A percentile compares a stretch with the other conserved stretches of the same genome.
Evolutionary conservation across 352 stramenopile genomes (phyloP).

Genomic region (Phytophthora vignae): DNA sequence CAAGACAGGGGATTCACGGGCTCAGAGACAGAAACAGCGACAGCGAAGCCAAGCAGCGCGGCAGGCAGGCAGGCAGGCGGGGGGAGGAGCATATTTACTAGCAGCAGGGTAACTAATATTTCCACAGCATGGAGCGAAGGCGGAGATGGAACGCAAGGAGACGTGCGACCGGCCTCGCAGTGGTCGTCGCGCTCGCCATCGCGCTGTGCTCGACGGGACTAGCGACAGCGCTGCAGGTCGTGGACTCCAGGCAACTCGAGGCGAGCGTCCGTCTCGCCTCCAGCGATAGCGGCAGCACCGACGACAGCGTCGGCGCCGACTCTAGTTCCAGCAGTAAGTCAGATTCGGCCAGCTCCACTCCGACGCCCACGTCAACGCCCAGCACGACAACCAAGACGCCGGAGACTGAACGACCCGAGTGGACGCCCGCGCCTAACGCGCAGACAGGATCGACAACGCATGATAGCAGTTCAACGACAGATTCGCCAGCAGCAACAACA

Average conservation of each 20-base stretch:
- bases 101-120: conserved; percentile 14
- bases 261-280: conserved; percentile 7
- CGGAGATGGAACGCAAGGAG: conserved; percentile 23
- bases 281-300: conserved; percentile 5
- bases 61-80: neutral
- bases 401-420: neutral
- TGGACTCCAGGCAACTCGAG: conserved; percentile 12
- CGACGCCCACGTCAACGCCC: conserved; percentile 10
- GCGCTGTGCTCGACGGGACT: conserved; percentile 15
- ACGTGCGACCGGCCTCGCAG: conserved; percentile 15
- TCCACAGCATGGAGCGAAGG: conserved; percentile 30
- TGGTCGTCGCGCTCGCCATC: conserved; percentile 16
- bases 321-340: neutral
- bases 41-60: neutral
- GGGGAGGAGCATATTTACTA: conserved; percentile 17
- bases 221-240: conserved; percentile 7
- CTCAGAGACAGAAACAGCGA: neutral
- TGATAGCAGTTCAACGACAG: neutral
- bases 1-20: neutral
- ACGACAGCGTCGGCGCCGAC: conserved; percentile 5
- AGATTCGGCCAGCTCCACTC: conserved; percentile 11
- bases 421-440: conserved; percentile 2
- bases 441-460: conserved; percentile 1
- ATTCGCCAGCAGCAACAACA: neutral
- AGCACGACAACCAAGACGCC: neutral